Evolutionary conservation across 1,284 basidiomycete genomes (phyloP).

Genomic region (Agaricales sp.): DNA sequence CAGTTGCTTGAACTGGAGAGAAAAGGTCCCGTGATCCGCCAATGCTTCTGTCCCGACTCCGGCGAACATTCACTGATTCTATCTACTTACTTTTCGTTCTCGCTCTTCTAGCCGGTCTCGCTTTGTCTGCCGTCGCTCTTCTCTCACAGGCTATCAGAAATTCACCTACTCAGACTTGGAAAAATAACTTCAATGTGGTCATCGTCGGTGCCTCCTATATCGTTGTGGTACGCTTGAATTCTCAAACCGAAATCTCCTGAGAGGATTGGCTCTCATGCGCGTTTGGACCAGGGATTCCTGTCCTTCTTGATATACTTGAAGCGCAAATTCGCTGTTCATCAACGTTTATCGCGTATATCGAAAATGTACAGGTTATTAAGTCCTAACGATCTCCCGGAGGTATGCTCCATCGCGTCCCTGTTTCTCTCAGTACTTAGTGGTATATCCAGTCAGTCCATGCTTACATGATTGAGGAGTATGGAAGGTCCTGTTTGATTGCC

Average conservation of each 20-base stretch:
- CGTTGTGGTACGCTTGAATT: slow-evolving; percentile 34
- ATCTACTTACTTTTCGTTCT: background rate
- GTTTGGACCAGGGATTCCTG: slow-evolving; percentile 28
- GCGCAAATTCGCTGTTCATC: slow-evolving; percentile 51
- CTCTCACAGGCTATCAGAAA: slow-evolving; percentile 63
- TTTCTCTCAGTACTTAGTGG: slow-evolving; percentile 4
- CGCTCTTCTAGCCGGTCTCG: slow-evolving; percentile 21
- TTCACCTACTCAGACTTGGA: slow-evolving; percentile 38
- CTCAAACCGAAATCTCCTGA: too few relatives aligned
- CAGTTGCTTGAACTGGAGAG: background rate
- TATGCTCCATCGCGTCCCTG: slow-evolving; percentile 21
- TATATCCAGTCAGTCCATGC: slow-evolving; percentile 50
- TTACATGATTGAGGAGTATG: slow-evolving; percentile 72
- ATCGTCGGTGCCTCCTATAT: slow-evolving; percentile 57
- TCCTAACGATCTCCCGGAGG: slow-evolving; percentile 63
- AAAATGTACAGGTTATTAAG: slow-evolving; percentile 56
- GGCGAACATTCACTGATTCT: background rate
- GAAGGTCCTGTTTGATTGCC: slow-evolving; percentile 65
- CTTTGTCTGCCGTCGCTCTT: slow-evolving; percentile 51
- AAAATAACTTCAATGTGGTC: slow-evolving; percentile 52
- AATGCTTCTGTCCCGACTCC: background rate
- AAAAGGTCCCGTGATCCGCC: background rate
- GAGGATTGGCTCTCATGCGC: background rate
- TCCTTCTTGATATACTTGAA: slow-evolving; percentile 57
- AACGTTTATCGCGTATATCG: slow-evolving; percentile 59